These are phyloP conservation scores for Trametes sanguinea DNA, from an alignment of 768 basidiomycete genomes.

Conservation along the genomic window DNA sequence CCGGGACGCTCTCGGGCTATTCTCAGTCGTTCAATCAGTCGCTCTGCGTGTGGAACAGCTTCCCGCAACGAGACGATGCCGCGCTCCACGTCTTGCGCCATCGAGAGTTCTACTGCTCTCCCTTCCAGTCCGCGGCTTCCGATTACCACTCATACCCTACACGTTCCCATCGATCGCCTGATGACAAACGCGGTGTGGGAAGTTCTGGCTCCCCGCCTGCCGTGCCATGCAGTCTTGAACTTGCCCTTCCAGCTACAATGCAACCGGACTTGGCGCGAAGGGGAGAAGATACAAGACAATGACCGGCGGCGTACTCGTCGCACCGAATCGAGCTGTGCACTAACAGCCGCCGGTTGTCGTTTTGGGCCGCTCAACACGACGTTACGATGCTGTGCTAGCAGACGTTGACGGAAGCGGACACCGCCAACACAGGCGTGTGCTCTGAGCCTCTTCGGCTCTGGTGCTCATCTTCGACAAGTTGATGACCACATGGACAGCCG, in stretches of 20 bases:
- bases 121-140: slow-evolving; percentile 22
- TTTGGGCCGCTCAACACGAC: slow-evolving; percentile 9
- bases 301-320: slow-evolving; percentile 5
- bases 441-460: slow-evolving; percentile 11
- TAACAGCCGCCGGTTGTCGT: slow-evolving; percentile 8
- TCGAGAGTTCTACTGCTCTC: slow-evolving; percentile 10
- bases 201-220: not conserved
- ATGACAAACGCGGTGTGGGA: slow-evolving; percentile 19
- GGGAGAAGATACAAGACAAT: slow-evolving; percentile 14
- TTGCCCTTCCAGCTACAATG: not conserved
- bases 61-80: slow-evolving; percentile 12
- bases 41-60: slow-evolving; percentile 7
- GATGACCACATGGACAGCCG: slow-evolving; percentile 9
- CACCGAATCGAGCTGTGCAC: slow-evolving; percentile 9
- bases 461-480: not conserved
- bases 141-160: slow-evolving; percentile 13
- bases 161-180: slow-evolving; percentile 23
- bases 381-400: slow-evolving; percentile 11
- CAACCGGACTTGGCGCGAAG: slow-evolving; percentile 12
- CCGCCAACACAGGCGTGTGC: slow-evolving; percentile 11
- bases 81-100: slow-evolving; percentile 22
- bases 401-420: slow-evolving; percentile 6
- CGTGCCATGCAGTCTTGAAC: slow-evolving; percentile 3
- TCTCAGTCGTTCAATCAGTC: not conserved
- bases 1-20: not conserved